These are phyloP conservation scores for Fonsecaea nubica DNA, from an alignment of 2,329 filamentous ascomycete genomes.

Conservation along the genomic window DNA sequence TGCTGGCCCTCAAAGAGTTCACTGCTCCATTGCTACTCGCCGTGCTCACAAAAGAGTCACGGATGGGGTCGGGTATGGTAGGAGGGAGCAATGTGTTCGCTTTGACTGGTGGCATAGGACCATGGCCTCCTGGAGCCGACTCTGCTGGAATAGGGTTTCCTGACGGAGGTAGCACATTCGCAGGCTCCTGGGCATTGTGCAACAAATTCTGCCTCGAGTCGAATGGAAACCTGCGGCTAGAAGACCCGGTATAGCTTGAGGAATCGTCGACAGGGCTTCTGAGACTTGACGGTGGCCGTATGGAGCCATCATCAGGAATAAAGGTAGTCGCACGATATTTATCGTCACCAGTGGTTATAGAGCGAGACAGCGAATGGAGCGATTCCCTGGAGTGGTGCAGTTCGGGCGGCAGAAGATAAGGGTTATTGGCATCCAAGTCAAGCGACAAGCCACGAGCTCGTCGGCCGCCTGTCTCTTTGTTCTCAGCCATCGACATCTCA, in stretches of 20 bases:
- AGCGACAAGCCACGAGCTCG: constrained; percentile 62
- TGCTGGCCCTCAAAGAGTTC: constrained; percentile 45
- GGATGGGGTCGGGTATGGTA: constrained; percentile 11
- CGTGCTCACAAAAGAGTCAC: constrained; percentile 39
- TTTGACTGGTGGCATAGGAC: background rate
- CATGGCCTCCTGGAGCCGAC: constrained; percentile 2
- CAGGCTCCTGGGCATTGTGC: constrained; percentile 65
- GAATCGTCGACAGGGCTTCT: constrained; percentile 55
- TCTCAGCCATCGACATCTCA: constrained; percentile 66
- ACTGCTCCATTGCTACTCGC: constrained; percentile 42
- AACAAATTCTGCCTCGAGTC: constrained; percentile 61
- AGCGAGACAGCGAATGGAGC: constrained; percentile 80
- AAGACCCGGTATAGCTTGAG: constrained; percentile 61
- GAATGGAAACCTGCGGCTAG: constrained; percentile 40
- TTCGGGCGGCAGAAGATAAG: constrained; percentile 89
- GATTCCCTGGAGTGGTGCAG: constrained; percentile 83
- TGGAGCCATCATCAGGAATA: constrained; percentile 55
- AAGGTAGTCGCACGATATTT: constrained; percentile 75
- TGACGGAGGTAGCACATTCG: constrained; percentile 54
- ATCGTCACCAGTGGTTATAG: constrained; percentile 76
- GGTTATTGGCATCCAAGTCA: constrained; percentile 75
- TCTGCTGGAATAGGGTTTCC: constrained; percentile 19
- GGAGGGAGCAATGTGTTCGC: constrained; percentile 36
- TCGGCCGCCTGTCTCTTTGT: constrained; percentile 43
- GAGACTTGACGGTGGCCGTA: constrained; percentile 47